phyloP scores from a whole-genome alignment of 805 yeast species.

The Jamesozyma gamospora region DNA sequence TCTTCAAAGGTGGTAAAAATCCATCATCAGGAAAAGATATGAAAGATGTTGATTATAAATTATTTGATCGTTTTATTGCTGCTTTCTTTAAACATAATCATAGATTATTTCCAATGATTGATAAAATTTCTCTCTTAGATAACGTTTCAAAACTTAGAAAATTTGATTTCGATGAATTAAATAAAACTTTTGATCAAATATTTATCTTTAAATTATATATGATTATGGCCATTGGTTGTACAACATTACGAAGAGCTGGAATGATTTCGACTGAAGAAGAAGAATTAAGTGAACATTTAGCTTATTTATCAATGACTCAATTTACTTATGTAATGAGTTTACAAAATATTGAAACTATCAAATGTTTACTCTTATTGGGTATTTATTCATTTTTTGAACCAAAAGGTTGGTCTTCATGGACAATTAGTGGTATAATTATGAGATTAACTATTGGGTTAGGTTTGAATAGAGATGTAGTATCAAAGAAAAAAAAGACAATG shows the following conservation, averaged over 20 bases:
- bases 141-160: constrained; percentile 25
- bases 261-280: constrained; percentile 30
- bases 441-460: constrained; percentile 39
- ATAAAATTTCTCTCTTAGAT: constrained; percentile 31
- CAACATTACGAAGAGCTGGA: constrained; percentile 37
- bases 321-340: constrained; percentile 31
- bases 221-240: constrained; percentile 47
- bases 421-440: constrained; percentile 39
- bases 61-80: constrained; percentile 32
- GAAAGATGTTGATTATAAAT: constrained; percentile 25
- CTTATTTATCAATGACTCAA: constrained; percentile 34
- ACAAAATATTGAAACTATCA: constrained; percentile 34
- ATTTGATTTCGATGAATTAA: constrained; percentile 22
- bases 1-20: constrained; percentile 24
- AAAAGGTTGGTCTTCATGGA: constrained; percentile 42
- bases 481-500: constrained; percentile 23
- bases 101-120: constrained; percentile 35
- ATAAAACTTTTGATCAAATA: constrained; percentile 15
- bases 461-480: constrained; percentile 32
- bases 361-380: constrained; percentile 36
- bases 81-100: constrained; percentile 39
- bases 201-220: constrained; percentile 39
- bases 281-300: constrained; percentile 33
- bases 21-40: constrained; percentile 18
- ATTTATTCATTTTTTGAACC: constrained; percentile 44